Base-by-base conservation (phyloP, 345 rosid genomes). In the Mercurialis annua region DNA sequence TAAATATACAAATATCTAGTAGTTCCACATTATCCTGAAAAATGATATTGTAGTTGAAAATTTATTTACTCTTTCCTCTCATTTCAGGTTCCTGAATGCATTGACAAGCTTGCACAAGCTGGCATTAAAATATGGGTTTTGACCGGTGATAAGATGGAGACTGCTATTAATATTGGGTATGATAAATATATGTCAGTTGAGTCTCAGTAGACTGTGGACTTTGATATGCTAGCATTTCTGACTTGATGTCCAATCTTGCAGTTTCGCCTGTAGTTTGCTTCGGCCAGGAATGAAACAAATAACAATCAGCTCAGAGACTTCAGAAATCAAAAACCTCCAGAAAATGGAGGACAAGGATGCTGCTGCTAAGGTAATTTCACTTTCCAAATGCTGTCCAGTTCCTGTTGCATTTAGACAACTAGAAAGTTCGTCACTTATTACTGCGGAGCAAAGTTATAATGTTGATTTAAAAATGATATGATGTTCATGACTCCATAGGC, bases 141-240 rank as follows among this genome's bases (percentile, higher is more conserved):
- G 80, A 93, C 98, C 1, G 97, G 98, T 71, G 98, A 93, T 76
- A 93, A 93, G 77, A 89, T 93, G 97, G 98, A 93, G 83, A 93
- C 98, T 0, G 98, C 98, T 6, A 90, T 93, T 60, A 93, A 93
- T 68, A 90, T 93, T 6, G 98, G 98, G 98, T 90, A 73, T 69
- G 73, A 11, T 58, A 14, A 64, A 26, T 69, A 2, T 27, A 51
- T 18, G 40, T 36, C 36, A 33, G 12, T 53, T 64, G 44, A 33
- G 5, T 31, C 16, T 27, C 18, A 21, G 16, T 12, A 21, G 18
- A 58, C 68, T 52, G n/a, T 33, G 16, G 59, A 51, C 29, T 67
- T 38, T 46, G 24, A 49, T 50, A 49, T 66, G 54, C 72, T 76
- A 68, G 71, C 59, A 65, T 66, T n/a, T 56, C 69, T 64, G 20